These are phyloP conservation scores for Epichloe coenophiala DNA, from an alignment of 2,329 filamentous ascomycete genomes.

Conservation along the genomic window DNA sequence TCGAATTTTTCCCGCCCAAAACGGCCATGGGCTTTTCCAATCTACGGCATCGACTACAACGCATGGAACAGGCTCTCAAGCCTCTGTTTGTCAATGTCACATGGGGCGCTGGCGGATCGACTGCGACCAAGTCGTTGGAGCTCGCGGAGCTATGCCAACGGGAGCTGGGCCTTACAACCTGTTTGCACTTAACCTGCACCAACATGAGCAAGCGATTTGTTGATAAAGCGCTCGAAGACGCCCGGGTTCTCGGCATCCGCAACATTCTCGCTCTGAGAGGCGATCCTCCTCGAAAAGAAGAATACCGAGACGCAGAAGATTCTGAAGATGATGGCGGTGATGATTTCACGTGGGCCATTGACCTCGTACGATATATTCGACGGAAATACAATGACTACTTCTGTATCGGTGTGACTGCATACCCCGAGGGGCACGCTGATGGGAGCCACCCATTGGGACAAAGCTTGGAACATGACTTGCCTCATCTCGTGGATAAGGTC, in stretches of 20 bases:
- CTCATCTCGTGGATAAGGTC: constrained; percentile 81
- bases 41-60: constrained; percentile 79
- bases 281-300: constrained; percentile 77
- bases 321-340: constrained; percentile 50
- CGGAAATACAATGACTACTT: constrained; percentile 86
- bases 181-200: constrained; percentile 90
- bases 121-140: constrained; percentile 79
- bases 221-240: constrained; percentile 80
- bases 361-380: constrained; percentile 81
- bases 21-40: constrained; percentile 93
- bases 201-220: constrained; percentile 86
- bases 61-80: constrained; percentile 83
- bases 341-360: constrained; percentile 78
- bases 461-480: constrained; percentile 66
- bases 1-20: constrained; percentile 99
- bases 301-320: constrained; percentile 56
- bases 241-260: constrained; percentile 77
- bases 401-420: constrained; percentile 86
- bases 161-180: constrained; percentile 84
- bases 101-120: constrained; percentile 93
- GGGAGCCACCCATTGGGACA: constrained; percentile 66
- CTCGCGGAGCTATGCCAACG: constrained; percentile 91
- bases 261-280: constrained; percentile 89
- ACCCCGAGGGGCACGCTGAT: constrained; percentile 90
- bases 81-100: constrained; percentile 95